These are phyloP conservation scores for Alloascoidea hylecoeti DNA, from an alignment of 805 yeast genomes.

Conservation along the genomic window DNA sequence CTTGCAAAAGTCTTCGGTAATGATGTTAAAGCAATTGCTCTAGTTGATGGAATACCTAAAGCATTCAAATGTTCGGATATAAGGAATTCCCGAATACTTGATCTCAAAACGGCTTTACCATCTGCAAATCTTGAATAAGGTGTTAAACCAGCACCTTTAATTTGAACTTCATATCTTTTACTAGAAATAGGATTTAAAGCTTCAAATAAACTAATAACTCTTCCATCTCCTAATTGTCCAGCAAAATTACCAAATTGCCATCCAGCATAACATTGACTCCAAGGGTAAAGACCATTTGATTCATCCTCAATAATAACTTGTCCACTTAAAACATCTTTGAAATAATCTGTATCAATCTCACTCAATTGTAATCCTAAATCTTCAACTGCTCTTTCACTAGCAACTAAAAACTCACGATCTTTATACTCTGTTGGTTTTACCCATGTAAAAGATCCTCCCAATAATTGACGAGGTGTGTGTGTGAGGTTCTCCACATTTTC, in stretches of 20 bases:
- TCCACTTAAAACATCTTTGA: constrained; percentile 50
- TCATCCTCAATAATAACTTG: constrained; percentile 24
- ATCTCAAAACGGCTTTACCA: constrained; percentile 85
- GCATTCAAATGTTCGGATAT: constrained; percentile 72
- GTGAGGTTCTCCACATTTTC: constrained; percentile 18
- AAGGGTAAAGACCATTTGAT: constrained; percentile 44
- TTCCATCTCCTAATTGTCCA: constrained; percentile 94
- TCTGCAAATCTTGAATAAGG: constrained; percentile 94
- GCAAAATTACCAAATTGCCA: constrained; percentile 95
- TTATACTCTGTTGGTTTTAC: constrained; percentile 51
- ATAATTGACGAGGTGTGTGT: constrained; percentile 35
- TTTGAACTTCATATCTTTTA: constrained; percentile 48
- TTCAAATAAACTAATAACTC: constrained; percentile 76
- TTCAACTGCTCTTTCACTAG: constrained; percentile 36
- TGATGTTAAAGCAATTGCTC: constrained; percentile 62
- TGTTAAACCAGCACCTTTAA: constrained; percentile 87
- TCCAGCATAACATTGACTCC: constrained; percentile 89
- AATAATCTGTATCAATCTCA: constrained; percentile 27
- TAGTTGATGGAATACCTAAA: constrained; percentile 74
- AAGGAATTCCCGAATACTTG: constrained; percentile 79
- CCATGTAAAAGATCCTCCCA: constrained; percentile 61
- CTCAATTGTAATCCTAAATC: constrained; percentile 40
- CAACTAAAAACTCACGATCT: constrained; percentile 26
- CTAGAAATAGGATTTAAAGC: constrained; percentile 29
- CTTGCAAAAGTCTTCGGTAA: constrained; percentile 70